Base-by-base conservation (phyloP, 768 basidiomycete genomes). In the Lyophyllum semitale region DNA sequence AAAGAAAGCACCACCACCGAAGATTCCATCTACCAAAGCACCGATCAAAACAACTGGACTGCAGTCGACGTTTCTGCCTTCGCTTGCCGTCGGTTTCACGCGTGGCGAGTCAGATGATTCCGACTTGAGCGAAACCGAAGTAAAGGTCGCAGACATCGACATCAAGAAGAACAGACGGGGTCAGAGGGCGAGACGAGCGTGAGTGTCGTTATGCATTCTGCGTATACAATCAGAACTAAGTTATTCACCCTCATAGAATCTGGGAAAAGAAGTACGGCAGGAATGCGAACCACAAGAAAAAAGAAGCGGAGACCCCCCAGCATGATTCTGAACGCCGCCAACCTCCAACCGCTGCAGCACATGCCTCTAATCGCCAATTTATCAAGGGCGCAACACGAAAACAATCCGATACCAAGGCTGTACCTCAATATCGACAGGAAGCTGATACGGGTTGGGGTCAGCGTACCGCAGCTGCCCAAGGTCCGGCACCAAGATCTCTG, bases 251-350 rank as follows among this genome's bases (percentile, higher is more conserved):
- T 37, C 48, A 38, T 63, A 98, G 95, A 2, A 97, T 98, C 61
- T 98, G 96, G 95, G 96, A 98, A 73, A 95, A 94, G 75, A 98
- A 95, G 71, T 98, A 85, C 63, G 96, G 96, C 45, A 82, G 78
- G 57, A 84, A 87, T 57, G 95, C 96, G 22, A 97, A 96, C 68
- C 96, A 98, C 69, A 81, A 95, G 72, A 89, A 89, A 71, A 88
- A 84, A 60, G 78, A 80, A 65, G 70, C 67, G 0, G 67, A 66
- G 43, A 58, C 26, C 20, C 12, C n/a, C 22, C 49, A 26, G 22
- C 47, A 40, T 9, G 48, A 53, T 46, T 48, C 9, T 52, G 48
- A 54, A 9, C 20, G 26, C 35, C 50, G 20, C 35, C 50, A n/a
- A 51, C 53, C 42, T 47, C 37, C 32, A 50, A 18, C 41, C 32